Conservation (phyloP, 2,329 filamentous ascomycete genomes). For the Metarhizium anisopliae region DNA sequence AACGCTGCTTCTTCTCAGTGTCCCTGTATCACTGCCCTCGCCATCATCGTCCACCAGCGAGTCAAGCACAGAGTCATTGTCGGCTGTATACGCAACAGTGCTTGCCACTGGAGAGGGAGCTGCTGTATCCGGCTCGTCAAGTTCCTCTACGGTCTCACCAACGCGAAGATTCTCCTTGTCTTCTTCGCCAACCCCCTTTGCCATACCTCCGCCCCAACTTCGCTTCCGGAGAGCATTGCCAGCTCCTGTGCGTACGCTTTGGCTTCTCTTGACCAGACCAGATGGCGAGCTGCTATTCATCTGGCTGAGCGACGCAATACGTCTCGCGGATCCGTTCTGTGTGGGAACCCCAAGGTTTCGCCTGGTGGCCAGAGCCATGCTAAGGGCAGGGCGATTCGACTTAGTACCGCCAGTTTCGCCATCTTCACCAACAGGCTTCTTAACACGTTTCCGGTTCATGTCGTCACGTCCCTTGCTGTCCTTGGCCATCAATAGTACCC, state of each 20-base stretch:
- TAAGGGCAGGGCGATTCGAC: slow-evolving; percentile 29
- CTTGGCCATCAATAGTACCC: slow-evolving; percentile 75
- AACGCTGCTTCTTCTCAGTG: slow-evolving; percentile 37
- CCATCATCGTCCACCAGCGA: slow-evolving; percentile 11
- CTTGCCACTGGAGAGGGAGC: slow-evolving; percentile 7
- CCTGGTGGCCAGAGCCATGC: slow-evolving; percentile 45
- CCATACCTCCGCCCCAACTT: slow-evolving; percentile 53
- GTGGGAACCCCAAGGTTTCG: slow-evolving; percentile 36
- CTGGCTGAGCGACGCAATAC: slow-evolving; percentile 85
- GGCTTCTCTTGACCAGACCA: slow-evolving; percentile 63
- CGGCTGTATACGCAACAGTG: slow-evolving; percentile 3
- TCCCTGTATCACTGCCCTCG: slow-evolving; percentile 39
- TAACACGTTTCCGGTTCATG: slow-evolving; percentile 50
- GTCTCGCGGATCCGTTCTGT: slow-evolving; percentile 52
- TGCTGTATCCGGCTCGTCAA: slow-evolving; percentile 22
- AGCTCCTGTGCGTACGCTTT: slow-evolving; percentile 61
- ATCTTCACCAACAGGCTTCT: slow-evolving; percentile 26
- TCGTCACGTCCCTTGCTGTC: slow-evolving; percentile 41
- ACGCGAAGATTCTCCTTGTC: slow-evolving; percentile 56
- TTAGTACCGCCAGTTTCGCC: slow-evolving; percentile 10
- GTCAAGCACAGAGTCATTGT: slow-evolving; percentile 9
- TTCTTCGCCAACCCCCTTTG: slow-evolving; percentile 42
- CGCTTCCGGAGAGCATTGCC: slow-evolving; percentile 49
- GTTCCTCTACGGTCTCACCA: slow-evolving; percentile 55
- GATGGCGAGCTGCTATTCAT: slow-evolving; percentile 66